Base-by-base conservation (phyloP, 225 moss, liverwort and hornwort genomes). In the Sphagnum contortum region DNA sequence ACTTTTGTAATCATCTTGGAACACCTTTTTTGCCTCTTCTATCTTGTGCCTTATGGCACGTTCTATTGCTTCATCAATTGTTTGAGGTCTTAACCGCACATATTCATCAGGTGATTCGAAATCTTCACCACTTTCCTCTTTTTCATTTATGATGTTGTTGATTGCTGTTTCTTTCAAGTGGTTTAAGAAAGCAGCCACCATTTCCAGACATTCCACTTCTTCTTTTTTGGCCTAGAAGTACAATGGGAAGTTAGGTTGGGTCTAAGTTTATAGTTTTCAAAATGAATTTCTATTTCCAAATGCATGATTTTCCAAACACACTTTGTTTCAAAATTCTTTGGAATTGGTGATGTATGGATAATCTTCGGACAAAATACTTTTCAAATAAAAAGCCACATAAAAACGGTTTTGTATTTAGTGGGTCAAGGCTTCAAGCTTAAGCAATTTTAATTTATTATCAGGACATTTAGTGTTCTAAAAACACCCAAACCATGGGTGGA, bases 31-130 rank as follows among this genome's bases (percentile, higher is more conserved):
- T 10, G 80, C 77, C 65, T 84, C 80, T 62, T 84, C 80, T 8
- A 84, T 81, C 71, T 66, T 75, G 57, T 73, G 71, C 47, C 75
- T 75, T 61, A 77, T 77, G 2, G 73, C 77, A 48, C 80, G 77
- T 64, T 81, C 77, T 7, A 84, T 78, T 61, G 77, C 73, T 61
- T 84, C 64, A 7, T 80, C 84, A 13, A 81, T 48, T 4, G 73
- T 59, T 47, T 84, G 77, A 0, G 84, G 84, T 73, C 66, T 67
- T 44, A 75, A 70, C 61, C 78, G 80, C 67, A 84, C 84, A 3
- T 80, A 80, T 5, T 78, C 80, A 44, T 81, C 73, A 4, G 84
- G 84, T 0, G 84, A 71, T 69, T 80, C 48, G 61, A 66, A 64
- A 50, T 73, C 73, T 59, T 73, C 66, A 58, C 73, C 70, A 13